Evolutionary conservation across 2,329 filamentous ascomycete genomes (phyloP).

Genomic region (Pseudocercospora fijiensis): DNA sequence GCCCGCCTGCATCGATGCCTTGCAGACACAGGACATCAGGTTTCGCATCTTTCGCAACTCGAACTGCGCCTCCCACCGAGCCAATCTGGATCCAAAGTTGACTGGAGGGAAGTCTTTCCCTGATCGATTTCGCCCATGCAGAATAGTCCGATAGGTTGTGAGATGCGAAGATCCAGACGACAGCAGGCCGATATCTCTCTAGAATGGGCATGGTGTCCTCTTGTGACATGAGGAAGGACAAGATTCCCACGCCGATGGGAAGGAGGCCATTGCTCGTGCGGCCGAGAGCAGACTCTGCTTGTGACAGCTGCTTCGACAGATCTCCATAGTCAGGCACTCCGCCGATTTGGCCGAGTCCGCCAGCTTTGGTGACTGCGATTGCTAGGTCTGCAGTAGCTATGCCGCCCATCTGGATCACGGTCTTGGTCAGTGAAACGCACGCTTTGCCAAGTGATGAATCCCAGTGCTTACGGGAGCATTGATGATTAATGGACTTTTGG

Average conservation of each 20-base stretch:
- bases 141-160: slow-evolving; percentile 40
- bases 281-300: slow-evolving; percentile 19
- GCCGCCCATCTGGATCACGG: slow-evolving; percentile 37
- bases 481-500: slow-evolving; percentile 22
- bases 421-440: neutral
- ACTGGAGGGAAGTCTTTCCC: slow-evolving; percentile 38
- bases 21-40: slow-evolving; percentile 62
- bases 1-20: slow-evolving; percentile 64
- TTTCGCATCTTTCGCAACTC: slow-evolving; percentile 46
- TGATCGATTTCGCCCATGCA: slow-evolving; percentile 36
- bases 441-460: neutral
- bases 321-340: slow-evolving; percentile 36
- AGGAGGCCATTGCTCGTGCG: slow-evolving; percentile 33
- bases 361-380: slow-evolving; percentile 57
- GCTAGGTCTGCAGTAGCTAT: slow-evolving; percentile 58
- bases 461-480: slow-evolving; percentile 24
- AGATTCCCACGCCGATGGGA: slow-evolving; percentile 62
- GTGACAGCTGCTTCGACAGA: slow-evolving; percentile 20
- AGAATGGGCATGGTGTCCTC: slow-evolving; percentile 53
- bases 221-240: slow-evolving; percentile 49
- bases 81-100: slow-evolving; percentile 62
- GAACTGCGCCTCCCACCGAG: slow-evolving; percentile 56
- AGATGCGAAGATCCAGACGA: slow-evolving; percentile 68
- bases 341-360: slow-evolving; percentile 49
- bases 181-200: slow-evolving; percentile 55